phyloP scores from a whole-genome alignment of 345 rosid genomes.

The Gossypium sturtianum region DNA sequence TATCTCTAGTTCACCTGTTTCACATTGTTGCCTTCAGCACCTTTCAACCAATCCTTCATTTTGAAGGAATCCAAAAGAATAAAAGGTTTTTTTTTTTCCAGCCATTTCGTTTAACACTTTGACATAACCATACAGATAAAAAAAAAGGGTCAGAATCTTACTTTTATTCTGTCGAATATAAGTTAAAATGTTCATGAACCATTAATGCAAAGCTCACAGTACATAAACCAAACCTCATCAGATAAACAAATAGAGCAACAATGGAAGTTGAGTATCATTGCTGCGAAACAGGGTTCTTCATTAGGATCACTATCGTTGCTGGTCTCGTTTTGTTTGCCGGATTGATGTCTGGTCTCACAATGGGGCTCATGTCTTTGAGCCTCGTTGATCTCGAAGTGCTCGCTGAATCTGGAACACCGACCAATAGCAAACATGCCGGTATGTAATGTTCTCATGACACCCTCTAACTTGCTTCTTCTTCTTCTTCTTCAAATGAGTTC shows the following conservation, averaged over 20 bases:
- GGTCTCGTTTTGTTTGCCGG: conserved; percentile 57
- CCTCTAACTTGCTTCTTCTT: neutral
- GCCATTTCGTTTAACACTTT: too few relatives aligned
- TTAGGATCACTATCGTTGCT: conserved; percentile 22
- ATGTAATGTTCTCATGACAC: conserved; percentile 20
- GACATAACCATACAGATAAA: too few relatives aligned
- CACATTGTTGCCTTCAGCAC: too few relatives aligned
- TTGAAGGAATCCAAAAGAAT: too few relatives aligned
- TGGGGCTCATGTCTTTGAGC: conserved; percentile 75
- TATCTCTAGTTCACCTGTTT: too few relatives aligned
- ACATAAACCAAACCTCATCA: neutral
- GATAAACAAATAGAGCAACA: neutral
- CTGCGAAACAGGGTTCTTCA: conserved; percentile 42
- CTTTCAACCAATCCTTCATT: too few relatives aligned
- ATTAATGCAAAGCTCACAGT: neutral
- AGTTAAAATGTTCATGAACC: neutral
- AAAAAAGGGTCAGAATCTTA: neutral
- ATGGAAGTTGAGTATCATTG: conserved; percentile 52
- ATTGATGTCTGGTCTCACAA: conserved; percentile 61
- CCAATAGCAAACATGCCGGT: conserved; percentile 40
- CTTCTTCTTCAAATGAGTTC: neutral
- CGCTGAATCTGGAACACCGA: conserved; percentile 53
- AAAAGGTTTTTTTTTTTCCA: too few relatives aligned
- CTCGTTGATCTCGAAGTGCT: conserved; percentile 73
- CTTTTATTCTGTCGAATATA: conserved; percentile 9